Conservation (phyloP, 805 yeast genomes). For the Candida vartiovaarae region DNA sequence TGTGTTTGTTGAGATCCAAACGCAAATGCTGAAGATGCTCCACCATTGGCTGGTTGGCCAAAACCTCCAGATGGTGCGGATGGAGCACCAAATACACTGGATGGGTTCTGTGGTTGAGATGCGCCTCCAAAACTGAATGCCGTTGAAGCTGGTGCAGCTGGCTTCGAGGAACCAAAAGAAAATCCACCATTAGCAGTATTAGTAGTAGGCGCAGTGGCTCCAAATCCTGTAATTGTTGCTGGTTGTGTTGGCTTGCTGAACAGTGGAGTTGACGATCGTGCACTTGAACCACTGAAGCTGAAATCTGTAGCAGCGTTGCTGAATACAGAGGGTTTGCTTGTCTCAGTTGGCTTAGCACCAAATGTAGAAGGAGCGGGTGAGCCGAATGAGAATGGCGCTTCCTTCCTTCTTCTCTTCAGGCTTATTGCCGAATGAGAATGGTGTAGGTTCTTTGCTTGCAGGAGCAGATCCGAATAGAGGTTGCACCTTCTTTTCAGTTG, state of each 20-base stretch:
- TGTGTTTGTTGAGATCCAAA: neutral
- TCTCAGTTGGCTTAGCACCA: neutral
- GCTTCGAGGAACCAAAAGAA: neutral
- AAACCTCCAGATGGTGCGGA: conserved; percentile 7
- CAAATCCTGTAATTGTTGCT: neutral
- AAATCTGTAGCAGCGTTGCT: conserved; percentile 6
- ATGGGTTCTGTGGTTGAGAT: conserved; percentile 16
- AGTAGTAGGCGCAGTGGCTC: neutral
- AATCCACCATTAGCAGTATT: neutral
- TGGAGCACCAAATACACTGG: conserved; percentile 10
- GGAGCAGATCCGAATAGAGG: neutral
- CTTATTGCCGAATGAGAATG: conserved; percentile 2
- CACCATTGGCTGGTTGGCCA: conserved; percentile 9
- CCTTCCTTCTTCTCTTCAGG: neutral
- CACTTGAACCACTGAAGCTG: neutral
- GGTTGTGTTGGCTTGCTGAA: neutral
- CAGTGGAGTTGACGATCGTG: neutral
- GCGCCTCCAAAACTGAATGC: conserved; percentile 15
- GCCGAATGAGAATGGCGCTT: conserved; percentile 5
- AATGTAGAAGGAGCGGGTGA: neutral
- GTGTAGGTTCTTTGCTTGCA: neutral
- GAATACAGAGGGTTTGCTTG: conserved; percentile 10
- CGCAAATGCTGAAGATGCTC: conserved; percentile 10
- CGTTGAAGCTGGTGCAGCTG: conserved; percentile 1
- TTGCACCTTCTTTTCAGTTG: neutral